These are phyloP conservation scores for Ottelia alismoides DNA, from an alignment of 106 monocot genomes.

Conservation along the genomic window DNA sequence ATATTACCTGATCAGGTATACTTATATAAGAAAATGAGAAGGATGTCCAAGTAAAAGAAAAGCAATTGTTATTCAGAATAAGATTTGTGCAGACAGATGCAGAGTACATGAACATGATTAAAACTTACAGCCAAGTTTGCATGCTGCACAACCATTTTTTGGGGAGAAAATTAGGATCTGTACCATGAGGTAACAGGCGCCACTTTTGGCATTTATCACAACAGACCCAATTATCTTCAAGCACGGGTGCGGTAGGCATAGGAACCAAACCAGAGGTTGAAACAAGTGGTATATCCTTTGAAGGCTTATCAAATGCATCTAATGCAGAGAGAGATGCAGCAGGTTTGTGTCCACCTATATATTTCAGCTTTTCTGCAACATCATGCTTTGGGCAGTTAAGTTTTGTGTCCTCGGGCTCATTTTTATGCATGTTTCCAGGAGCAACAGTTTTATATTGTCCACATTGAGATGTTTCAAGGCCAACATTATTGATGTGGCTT, in stretches of 20 bases:
- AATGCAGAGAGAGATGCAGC: slow-evolving; percentile 12
- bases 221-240: slow-evolving; percentile 30
- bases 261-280: slow-evolving; percentile 18
- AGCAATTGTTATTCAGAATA: too few species aligned
- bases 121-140: slow-evolving; percentile 30
- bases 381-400: slow-evolving; percentile 13
- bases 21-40: too few species aligned
- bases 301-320: slow-evolving; percentile 12
- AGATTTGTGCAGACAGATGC: too few species aligned
- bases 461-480: not conserved
- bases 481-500: not conserved
- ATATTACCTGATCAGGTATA: too few species aligned
- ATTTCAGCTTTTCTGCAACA: slow-evolving; percentile 21
- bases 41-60: too few species aligned
- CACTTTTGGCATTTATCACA: slow-evolving; percentile 29
- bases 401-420: slow-evolving; percentile 10
- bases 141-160: slow-evolving; percentile 28
- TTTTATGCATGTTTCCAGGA: not conserved
- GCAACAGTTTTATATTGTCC: slow-evolving; percentile 20
- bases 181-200: slow-evolving; percentile 28
- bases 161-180: slow-evolving; percentile 13
- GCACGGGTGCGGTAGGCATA: slow-evolving; percentile 20
- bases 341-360: slow-evolving; percentile 14
- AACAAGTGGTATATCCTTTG: slow-evolving; percentile 2
- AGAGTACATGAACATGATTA: too few species aligned